Conservation (phyloP, 1,139 yeast genomes). For the Sugiyamaella grinbergsii region DNA sequence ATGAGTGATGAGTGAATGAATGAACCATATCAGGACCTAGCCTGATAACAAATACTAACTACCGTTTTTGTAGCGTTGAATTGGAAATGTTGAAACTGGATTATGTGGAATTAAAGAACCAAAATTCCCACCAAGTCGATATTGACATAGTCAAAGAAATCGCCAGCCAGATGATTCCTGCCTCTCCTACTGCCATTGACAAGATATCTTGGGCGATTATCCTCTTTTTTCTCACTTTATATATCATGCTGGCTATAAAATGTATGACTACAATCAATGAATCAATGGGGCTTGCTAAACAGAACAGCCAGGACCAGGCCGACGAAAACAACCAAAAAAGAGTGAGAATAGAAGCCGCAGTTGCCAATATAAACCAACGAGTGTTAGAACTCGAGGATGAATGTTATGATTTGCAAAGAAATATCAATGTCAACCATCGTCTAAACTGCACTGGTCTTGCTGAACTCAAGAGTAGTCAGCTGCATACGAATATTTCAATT, state of each 20-base stretch:
- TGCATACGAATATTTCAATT: slow-evolving; percentile 7
- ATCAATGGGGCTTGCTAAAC: neutral
- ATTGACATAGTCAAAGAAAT: slow-evolving; percentile 3
- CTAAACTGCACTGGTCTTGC: neutral
- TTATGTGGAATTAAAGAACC: neutral
- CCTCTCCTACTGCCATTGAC: neutral
- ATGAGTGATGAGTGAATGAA: no score
- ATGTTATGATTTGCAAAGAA: neutral
- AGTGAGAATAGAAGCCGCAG: neutral
- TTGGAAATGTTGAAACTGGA: neutral
- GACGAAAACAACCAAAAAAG: neutral
- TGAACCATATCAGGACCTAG: no score
- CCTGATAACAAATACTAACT: neutral
- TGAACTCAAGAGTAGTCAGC: slow-evolving; percentile 7
- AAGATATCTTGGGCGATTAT: neutral
- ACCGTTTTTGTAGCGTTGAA: neutral
- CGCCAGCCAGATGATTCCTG: neutral
- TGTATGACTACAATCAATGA: neutral
- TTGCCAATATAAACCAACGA: neutral
- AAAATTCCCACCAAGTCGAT: slow-evolving; percentile 4
- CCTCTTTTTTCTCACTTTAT: neutral
- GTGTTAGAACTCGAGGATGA: slow-evolving; percentile 3
- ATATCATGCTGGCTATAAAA: neutral
- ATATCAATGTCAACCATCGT: neutral
- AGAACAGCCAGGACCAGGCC: neutral